phyloP scores from a whole-genome alignment of 2,329 filamentous ascomycete species.

The Ambrosiella xylebori region DNA sequence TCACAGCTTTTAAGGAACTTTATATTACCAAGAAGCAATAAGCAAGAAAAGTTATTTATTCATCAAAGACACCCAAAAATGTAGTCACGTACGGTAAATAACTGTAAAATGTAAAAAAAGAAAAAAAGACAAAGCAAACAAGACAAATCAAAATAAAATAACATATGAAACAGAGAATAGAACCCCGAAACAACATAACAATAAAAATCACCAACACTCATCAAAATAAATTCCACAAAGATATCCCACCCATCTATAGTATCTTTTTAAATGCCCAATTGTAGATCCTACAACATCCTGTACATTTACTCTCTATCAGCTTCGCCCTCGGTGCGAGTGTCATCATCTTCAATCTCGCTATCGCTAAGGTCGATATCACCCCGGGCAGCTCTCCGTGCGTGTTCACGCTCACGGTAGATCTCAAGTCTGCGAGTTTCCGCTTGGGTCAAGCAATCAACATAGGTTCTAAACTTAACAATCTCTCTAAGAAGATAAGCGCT shows the following conservation, averaged over 20 bases:
- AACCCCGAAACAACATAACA: neutral
- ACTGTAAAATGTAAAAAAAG: neutral
- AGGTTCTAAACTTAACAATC: conserved; percentile 92
- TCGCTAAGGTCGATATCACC: conserved; percentile 13
- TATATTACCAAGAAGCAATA: neutral
- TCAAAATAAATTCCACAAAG: neutral
- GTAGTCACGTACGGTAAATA: no score
- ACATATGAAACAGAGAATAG: neutral
- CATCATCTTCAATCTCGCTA: conserved; percentile 6
- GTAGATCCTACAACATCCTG: neutral
- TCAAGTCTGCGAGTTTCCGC: conserved; percentile 54
- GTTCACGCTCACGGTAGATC: conserved; percentile 47
- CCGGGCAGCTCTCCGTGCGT: conserved; percentile 14
- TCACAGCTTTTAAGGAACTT: neutral
- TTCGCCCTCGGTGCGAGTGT: neutral
- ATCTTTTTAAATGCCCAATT: neutral
- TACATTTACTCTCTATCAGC: neutral
- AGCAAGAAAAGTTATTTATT: neutral
- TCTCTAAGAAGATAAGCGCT: conserved; percentile 79
- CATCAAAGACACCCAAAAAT: neutral
- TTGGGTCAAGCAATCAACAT: conserved; percentile 66
- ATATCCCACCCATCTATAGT: neutral
- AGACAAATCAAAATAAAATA: neutral
- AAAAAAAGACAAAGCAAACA: neutral
- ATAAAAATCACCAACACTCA: neutral